Conservation (phyloP, 176 grass and related monocot genomes). For the Rhipidocladum racemiflorum region DNA sequence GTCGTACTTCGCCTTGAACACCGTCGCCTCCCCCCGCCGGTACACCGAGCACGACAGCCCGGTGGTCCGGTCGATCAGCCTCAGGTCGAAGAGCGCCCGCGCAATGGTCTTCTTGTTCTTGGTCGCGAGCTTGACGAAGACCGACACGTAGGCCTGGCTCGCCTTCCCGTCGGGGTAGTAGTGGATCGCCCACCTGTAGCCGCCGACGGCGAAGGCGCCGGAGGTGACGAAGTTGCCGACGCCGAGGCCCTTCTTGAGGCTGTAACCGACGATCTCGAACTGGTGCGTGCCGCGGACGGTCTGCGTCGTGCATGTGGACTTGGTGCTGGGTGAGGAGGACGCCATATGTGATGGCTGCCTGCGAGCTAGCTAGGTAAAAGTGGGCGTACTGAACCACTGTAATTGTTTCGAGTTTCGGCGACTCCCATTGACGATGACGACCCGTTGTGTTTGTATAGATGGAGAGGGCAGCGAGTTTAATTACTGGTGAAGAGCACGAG, state of each 20-base stretch:
- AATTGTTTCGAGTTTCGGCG: too few relatives aligned
- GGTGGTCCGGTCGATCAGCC: not conserved
- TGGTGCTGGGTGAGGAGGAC: too few relatives aligned
- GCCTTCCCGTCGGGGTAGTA: conserved; percentile 4
- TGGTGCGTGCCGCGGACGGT: not conserved
- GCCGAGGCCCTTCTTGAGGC: not conserved
- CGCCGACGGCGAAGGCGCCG: not conserved
- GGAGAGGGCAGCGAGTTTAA: too few relatives aligned
- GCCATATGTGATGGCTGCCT: too few relatives aligned
- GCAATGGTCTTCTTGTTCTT: not conserved
- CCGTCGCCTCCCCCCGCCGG: not conserved
- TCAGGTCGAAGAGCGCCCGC: not conserved
- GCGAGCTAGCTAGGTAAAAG: too few relatives aligned
- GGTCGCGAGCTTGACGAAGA: not conserved
- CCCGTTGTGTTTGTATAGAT: too few relatives aligned
- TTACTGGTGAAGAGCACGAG: too few relatives aligned
- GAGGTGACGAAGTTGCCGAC: not conserved
- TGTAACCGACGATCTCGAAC: not conserved
- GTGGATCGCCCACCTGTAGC: not conserved
- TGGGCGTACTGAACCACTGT: too few relatives aligned
- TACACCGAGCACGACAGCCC: not conserved
- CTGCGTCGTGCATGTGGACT: not conserved
- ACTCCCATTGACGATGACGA: too few relatives aligned
- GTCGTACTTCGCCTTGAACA: not conserved
- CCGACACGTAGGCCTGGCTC: not conserved